A percentile compares a stretch with the other conserved stretches of the same genome.
Evolutionary conservation across 2,329 filamentous ascomycete species (phyloP).

Genomic region (Cadophora sp.): DNA sequence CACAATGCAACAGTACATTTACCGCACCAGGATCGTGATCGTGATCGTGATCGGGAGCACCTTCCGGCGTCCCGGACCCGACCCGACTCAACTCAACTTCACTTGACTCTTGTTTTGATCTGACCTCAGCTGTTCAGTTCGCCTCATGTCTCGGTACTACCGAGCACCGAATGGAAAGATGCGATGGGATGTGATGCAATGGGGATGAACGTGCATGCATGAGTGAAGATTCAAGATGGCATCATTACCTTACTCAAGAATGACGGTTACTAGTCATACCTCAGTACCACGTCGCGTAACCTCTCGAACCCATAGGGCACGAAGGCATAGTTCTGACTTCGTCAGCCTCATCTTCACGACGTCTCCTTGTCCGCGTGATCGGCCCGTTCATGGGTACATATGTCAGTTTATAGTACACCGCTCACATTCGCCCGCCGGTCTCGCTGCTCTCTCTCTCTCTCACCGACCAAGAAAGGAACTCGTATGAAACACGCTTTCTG

Average conservation of each 20-base stretch:
- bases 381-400: background rate
- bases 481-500: background rate
- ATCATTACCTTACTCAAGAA: too few species aligned
- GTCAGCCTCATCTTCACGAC: slow-evolving; percentile 5
- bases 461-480: background rate
- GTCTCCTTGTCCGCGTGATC: background rate
- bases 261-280: too few species aligned
- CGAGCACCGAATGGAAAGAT: too few species aligned
- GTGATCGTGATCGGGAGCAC: background rate
- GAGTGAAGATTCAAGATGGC: too few species aligned
- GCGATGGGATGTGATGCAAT: too few species aligned
- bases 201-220: too few species aligned
- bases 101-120: too few species aligned
- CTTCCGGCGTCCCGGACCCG: background rate
- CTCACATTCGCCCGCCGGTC: background rate
- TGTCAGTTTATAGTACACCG: background rate
- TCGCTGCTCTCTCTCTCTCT: slow-evolving; percentile 2
- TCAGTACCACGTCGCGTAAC: background rate
- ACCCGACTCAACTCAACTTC: background rate
- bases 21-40: background rate
- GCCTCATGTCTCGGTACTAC: too few species aligned
- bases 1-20: background rate
- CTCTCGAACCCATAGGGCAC: background rate
- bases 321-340: background rate
- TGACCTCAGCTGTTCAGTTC: too few species aligned